Conservation (phyloP, 768 basidiomycete species). For the Cystofilobasidium macerans region DNA sequence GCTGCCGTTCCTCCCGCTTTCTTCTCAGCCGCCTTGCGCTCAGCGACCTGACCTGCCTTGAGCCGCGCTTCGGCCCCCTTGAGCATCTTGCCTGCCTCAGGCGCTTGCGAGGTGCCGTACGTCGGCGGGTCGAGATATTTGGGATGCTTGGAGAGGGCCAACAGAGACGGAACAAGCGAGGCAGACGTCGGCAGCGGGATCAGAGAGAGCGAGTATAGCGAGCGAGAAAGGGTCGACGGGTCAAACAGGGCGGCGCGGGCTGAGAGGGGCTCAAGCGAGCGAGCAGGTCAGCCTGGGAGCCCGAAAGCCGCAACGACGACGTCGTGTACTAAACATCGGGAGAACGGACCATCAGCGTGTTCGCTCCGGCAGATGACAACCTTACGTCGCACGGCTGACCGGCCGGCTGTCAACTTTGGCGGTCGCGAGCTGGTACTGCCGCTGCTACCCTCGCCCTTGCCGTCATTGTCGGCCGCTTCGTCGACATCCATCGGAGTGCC, state of each 20-base stretch:
- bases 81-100: background rate
- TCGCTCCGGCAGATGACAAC: background rate
- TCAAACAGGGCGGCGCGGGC: background rate
- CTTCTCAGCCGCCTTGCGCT: background rate
- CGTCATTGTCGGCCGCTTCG: too few species aligned
- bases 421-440: background rate
- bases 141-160: background rate
- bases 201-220: background rate
- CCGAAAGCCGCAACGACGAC: background rate
- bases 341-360: background rate
- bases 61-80: conserved; percentile 1
- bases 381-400: background rate
- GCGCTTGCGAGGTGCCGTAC: background rate
- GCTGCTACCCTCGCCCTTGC: background rate
- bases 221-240: background rate
- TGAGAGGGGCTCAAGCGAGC: background rate
- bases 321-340: background rate
- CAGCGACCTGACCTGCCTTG: background rate
- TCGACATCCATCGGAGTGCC: background rate
- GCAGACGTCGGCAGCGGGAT: background rate
- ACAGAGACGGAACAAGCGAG: background rate
- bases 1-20: background rate
- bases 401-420: background rate
- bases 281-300: background rate
- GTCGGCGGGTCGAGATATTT: background rate